Evolutionary conservation across 805 yeast genomes (phyloP).

Genomic region (Kodamaea restingae): DNA sequence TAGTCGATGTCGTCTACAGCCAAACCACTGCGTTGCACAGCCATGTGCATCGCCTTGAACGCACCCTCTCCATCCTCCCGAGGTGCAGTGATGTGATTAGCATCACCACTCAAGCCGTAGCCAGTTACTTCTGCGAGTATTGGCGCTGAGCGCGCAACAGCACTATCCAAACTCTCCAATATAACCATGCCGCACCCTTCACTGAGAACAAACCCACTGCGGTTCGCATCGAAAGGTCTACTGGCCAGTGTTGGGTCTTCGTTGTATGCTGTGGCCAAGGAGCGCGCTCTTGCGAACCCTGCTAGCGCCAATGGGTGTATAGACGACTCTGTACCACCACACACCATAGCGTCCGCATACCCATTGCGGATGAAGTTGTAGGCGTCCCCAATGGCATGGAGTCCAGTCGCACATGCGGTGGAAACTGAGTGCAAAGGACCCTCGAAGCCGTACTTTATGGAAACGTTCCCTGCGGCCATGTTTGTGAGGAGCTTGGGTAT

Average conservation of each 20-base stretch:
- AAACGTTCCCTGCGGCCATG: slow-evolving; percentile 92
- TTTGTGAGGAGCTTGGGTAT: slow-evolving; percentile 80
- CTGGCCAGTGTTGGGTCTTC: slow-evolving; percentile 65
- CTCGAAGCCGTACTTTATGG: slow-evolving; percentile 67
- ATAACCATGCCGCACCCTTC: slow-evolving; percentile 89
- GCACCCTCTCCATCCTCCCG: slow-evolving; percentile 82
- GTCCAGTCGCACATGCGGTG: slow-evolving; percentile 97
- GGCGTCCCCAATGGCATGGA: slow-evolving; percentile 92
- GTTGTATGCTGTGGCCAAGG: slow-evolving; percentile 61
- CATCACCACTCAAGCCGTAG: slow-evolving; percentile 90
- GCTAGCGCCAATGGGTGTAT: slow-evolving; percentile 83
- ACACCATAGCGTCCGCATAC: slow-evolving; percentile 80
- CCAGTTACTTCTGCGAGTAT: slow-evolving; percentile 83
- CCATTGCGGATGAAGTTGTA: slow-evolving; percentile 72
- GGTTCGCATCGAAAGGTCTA: slow-evolving; percentile 75
- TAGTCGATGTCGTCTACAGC: slow-evolving; percentile 47
- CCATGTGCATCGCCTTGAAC: slow-evolving; percentile 71
- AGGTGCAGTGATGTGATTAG: slow-evolving; percentile 91
- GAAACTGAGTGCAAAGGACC: slow-evolving; percentile 89
- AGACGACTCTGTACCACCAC: slow-evolving; percentile 92
- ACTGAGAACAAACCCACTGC: slow-evolving; percentile 88
- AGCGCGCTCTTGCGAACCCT: slow-evolving; percentile 87
- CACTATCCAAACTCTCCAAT: slow-evolving; percentile 76
- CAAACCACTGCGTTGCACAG: slow-evolving; percentile 52
- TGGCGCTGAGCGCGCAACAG: slow-evolving; percentile 49